Base-by-base conservation (phyloP, 345 rosid species). In the Carallia pectinifolia region DNA sequence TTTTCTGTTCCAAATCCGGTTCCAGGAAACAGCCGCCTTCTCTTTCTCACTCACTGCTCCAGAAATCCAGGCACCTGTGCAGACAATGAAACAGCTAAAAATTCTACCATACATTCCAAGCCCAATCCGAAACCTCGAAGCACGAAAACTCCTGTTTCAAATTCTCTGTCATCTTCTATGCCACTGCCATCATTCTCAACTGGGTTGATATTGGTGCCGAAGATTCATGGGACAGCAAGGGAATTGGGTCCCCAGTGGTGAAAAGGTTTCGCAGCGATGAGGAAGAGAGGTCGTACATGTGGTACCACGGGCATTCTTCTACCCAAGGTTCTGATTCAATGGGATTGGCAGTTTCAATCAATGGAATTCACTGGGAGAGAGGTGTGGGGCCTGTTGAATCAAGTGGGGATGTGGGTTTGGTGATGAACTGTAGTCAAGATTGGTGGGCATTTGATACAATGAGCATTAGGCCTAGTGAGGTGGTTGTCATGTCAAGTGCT, bases 281-380 rank as follows among this genome's bases (percentile, higher is more conserved):
- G 55, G 91, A 84, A 76, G 98, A 90, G 85, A 90, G 96, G 74
- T 88, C 95, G 98, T 82, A 76, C 71, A 86, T 90, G 96, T 92
- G 96, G 98, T 88, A 92, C 86, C 79, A 85, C 39, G 96, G 95
- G 62, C 84, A 77, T 77, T 81, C 88, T 6, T 68, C 63, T 50
- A 69, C 44, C 48, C 71, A 79, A 9, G 76, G 68, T 53, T 79
- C 82, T 18, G 91, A 85, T 78, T 81, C 83, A 29, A 69, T 88
- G 6, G 96, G 98, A 6, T 73, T 92, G 71, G 94, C 89, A 1
- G 83, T 87, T 80, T 92, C 98, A 16, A 83, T 79, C 75, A 88
- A 92, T 77, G 96, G 96, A 64, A 74, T 88, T 71, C 96, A 87
- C 31, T 92, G 96, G 98, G 92, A 90, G 72, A 83, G 97, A 76